Conservation (phyloP, 345 rosid genomes). For the Garcia nutans region DNA sequence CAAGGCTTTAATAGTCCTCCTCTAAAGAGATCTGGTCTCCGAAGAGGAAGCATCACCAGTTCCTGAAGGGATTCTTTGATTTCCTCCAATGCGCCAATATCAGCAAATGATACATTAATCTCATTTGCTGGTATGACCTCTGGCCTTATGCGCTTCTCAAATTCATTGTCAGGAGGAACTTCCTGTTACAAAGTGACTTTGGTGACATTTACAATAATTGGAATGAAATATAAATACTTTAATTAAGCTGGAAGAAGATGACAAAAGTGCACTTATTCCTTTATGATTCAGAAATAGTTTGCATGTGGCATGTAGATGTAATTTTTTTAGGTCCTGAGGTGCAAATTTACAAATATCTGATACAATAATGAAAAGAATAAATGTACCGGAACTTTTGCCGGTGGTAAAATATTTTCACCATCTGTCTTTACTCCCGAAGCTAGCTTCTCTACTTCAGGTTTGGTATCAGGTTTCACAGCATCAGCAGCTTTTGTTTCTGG, state of each 20-base stretch:
- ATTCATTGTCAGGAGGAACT: slow-evolving; percentile 82
- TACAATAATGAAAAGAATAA: not conserved
- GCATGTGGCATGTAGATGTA: not conserved
- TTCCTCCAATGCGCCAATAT: slow-evolving; percentile 88
- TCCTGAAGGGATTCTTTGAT: slow-evolving; percentile 91
- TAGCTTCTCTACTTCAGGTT: slow-evolving; percentile 45
- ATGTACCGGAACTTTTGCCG: slow-evolving; percentile 50
- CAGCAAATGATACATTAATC: slow-evolving; percentile 65
- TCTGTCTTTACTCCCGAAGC: slow-evolving; percentile 40
- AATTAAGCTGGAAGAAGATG: not conserved
- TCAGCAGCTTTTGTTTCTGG: slow-evolving; percentile 41
- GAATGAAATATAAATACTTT: not conserved
- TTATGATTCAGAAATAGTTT: not conserved
- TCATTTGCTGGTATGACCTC: slow-evolving; percentile 90
- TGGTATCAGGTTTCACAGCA: slow-evolving; percentile 34
- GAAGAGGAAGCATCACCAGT: slow-evolving; percentile 93
- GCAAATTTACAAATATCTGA: not conserved
- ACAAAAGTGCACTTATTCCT: not conserved
- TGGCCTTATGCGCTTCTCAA: slow-evolving; percentile 93
- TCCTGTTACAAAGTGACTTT: slow-evolving; percentile 40
- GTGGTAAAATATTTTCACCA: slow-evolving; percentile 30
- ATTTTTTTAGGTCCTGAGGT: not conserved
- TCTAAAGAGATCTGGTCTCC: slow-evolving; percentile 81
- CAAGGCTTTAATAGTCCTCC: slow-evolving; percentile 94
- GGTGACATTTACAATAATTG: not conserved